Conservation (phyloP, 768 basidiomycete species). For the Neoboletus brunneissimus region DNA sequence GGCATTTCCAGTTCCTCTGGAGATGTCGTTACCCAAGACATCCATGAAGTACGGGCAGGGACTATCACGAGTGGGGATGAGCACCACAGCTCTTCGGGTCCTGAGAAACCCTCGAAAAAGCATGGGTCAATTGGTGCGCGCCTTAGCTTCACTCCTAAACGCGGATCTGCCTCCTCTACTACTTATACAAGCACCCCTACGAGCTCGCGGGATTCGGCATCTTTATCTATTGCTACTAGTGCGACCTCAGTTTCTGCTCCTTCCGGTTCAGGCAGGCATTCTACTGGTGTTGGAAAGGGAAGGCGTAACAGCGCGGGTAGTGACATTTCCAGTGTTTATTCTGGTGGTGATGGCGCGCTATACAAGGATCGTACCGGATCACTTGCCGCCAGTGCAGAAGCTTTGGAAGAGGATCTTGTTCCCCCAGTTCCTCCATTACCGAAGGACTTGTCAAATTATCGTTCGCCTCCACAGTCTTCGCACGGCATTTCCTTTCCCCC, state of each 20-base stretch:
- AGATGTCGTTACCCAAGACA: constrained; percentile 36
- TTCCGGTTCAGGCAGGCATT: constrained; percentile 68
- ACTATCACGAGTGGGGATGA: constrained; percentile 58
- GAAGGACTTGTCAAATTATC: constrained; percentile 80
- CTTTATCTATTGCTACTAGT: constrained; percentile 74
- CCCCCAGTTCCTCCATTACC: constrained; percentile 93
- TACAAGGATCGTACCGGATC: constrained; percentile 68
- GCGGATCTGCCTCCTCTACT: constrained; percentile 86
- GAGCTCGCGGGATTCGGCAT: constrained; percentile 87
- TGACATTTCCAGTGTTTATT: constrained; percentile 75
- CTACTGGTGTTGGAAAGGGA: constrained; percentile 54
- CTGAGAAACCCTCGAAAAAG: constrained; percentile 72
- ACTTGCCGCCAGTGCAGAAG: constrained; percentile 57
- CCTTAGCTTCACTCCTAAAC: constrained; percentile 79
- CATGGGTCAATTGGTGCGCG: constrained; percentile 52
- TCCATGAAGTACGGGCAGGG: constrained; percentile 40
- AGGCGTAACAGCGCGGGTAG: constrained; percentile 83
- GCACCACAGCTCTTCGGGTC: constrained; percentile 40
- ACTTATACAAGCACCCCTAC: constrained; percentile 77
- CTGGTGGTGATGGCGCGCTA: constrained; percentile 54
- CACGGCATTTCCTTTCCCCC: constrained; percentile 52
- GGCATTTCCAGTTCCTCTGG: constrained; percentile 37
- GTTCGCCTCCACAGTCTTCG: constrained; percentile 63
- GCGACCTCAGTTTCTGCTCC: constrained; percentile 65
- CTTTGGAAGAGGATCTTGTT: constrained; percentile 61